These are phyloP conservation scores for Acarospora socialis DNA, from an alignment of 2,329 filamentous ascomycete genomes.

Conservation along the genomic window DNA sequence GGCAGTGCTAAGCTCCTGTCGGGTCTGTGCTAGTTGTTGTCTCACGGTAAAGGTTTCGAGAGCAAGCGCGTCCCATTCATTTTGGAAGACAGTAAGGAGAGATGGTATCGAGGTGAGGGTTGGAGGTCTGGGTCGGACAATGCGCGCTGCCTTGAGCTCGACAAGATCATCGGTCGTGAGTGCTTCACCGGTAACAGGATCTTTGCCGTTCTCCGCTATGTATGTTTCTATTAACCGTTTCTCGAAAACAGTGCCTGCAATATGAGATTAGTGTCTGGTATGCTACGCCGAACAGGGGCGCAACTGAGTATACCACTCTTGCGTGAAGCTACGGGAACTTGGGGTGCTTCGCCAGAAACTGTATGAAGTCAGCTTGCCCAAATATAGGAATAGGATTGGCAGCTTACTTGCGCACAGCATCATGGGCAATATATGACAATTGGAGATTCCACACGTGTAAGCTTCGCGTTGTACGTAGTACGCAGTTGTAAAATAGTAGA, in stretches of 20 bases:
- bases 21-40: slow-evolving; percentile 76
- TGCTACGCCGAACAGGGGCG: slow-evolving; percentile 11
- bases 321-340: slow-evolving; percentile 85
- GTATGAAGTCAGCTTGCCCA: slow-evolving; percentile 16
- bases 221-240: slow-evolving; percentile 91
- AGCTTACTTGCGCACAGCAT: slow-evolving; percentile 55
- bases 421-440: slow-evolving; percentile 19
- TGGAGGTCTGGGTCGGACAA: slow-evolving; percentile 78
- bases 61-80: slow-evolving; percentile 92
- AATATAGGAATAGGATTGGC: slow-evolving; percentile 20
- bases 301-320: slow-evolving; percentile 59
- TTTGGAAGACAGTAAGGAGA: slow-evolving; percentile 86
- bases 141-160: slow-evolving; percentile 66
- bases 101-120: slow-evolving; percentile 93
- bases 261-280: slow-evolving; percentile 19
- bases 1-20: slow-evolving; percentile 84
- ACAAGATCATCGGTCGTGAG: slow-evolving; percentile 74
- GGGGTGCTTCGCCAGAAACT: slow-evolving; percentile 95
- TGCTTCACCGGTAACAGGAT: slow-evolving; percentile 78
- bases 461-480: too few relatives aligned
- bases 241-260: slow-evolving; percentile 73
- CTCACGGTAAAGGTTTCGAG: slow-evolving; percentile 83
- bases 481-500: too few relatives aligned
- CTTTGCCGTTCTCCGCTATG: slow-evolving; percentile 81
- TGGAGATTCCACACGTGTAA: too few relatives aligned